Conservation (phyloP, 2,329 filamentous ascomycete species). For the Rhinocladiella similis region DNA sequence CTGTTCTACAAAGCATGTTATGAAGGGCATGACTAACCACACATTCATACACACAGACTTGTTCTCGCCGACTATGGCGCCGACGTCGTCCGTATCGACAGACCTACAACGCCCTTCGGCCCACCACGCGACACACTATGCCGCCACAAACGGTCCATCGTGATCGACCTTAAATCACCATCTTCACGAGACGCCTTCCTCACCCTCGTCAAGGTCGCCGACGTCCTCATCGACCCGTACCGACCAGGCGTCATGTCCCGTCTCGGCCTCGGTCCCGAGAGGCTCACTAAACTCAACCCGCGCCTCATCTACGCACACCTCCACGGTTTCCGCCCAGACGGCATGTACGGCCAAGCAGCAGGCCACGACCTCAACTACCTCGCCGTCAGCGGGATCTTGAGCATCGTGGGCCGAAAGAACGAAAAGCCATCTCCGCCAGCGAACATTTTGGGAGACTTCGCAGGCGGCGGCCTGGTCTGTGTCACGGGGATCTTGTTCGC, state of each 20-base stretch:
- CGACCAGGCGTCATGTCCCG: constrained; percentile 64
- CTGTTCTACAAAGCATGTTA: not conserved
- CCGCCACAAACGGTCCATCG: constrained; percentile 55
- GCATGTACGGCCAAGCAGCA: constrained; percentile 80
- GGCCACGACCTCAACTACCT: constrained; percentile 97
- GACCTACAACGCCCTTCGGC: constrained; percentile 65
- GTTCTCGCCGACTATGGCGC: constrained; percentile 75
- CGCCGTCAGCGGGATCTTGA: constrained; percentile 76
- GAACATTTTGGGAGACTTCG: constrained; percentile 88
- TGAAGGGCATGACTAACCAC: too few relatives aligned
- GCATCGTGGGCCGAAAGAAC: constrained; percentile 62
- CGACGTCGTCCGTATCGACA: constrained; percentile 71
- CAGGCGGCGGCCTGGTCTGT: constrained; percentile 78
- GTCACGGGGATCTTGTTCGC: constrained; percentile 82
- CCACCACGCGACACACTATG: constrained; percentile 43
- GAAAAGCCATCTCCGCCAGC: constrained; percentile 76
- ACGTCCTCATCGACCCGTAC: constrained; percentile 70
- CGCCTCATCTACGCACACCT: constrained; percentile 78
- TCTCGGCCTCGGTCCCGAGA: constrained; percentile 62
- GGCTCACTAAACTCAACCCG: constrained; percentile 63
- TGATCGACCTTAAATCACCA: constrained; percentile 61
- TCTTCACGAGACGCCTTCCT: constrained; percentile 60
- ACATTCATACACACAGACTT: constrained; percentile 44
- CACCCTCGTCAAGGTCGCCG: constrained; percentile 59
- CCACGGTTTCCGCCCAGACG: constrained; percentile 85